Conservation (phyloP, 306 rosid genomes). For the Rosa chinensis region DNA sequence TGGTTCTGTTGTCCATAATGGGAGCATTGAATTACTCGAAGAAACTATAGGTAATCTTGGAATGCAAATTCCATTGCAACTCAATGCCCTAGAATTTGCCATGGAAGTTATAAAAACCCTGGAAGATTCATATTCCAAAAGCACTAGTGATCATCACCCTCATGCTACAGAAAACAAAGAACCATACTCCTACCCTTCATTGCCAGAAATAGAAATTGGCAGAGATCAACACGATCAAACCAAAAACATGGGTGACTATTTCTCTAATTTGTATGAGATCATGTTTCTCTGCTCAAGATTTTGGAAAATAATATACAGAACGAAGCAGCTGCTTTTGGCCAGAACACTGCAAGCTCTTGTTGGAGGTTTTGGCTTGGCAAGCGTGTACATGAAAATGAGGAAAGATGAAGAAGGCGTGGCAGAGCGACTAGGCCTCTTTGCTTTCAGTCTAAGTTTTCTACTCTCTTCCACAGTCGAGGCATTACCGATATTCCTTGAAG, state of each 20-base stretch:
- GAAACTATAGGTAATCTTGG: constrained; percentile 48
- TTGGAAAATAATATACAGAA: constrained; percentile 81
- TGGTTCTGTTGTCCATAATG: constrained; percentile 71
- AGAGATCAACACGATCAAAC: constrained; percentile 10
- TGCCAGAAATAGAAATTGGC: constrained; percentile 37
- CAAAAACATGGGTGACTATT: constrained; percentile 14
- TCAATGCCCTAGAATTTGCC: constrained; percentile 76
- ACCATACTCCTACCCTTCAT: constrained; percentile 28
- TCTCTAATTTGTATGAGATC: constrained; percentile 54
- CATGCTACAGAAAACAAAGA: constrained; percentile 19
- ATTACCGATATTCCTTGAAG: constrained; percentile 88
- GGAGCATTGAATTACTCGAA: constrained; percentile 65
- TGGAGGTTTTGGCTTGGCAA: constrained; percentile 83
- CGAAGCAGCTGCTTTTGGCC: constrained; percentile 79
- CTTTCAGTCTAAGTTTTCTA: constrained; percentile 85
- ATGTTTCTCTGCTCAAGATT: constrained; percentile 74
- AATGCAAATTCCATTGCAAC: constrained; percentile 61
- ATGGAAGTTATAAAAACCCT: constrained; percentile 65
- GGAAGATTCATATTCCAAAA: constrained; percentile 44
- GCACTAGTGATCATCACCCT: not conserved
- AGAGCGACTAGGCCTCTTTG: constrained; percentile 75
- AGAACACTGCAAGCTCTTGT: constrained; percentile 87
- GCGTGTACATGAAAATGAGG: constrained; percentile 66
- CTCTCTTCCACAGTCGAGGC: constrained; percentile 90
- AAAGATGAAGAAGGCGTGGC: constrained; percentile 70